Percentiles rank a stretch among this genome's conserved stretches.
Conservation (phyloP, 805 yeast species). For the Saturnispora mendoncae region DNA sequence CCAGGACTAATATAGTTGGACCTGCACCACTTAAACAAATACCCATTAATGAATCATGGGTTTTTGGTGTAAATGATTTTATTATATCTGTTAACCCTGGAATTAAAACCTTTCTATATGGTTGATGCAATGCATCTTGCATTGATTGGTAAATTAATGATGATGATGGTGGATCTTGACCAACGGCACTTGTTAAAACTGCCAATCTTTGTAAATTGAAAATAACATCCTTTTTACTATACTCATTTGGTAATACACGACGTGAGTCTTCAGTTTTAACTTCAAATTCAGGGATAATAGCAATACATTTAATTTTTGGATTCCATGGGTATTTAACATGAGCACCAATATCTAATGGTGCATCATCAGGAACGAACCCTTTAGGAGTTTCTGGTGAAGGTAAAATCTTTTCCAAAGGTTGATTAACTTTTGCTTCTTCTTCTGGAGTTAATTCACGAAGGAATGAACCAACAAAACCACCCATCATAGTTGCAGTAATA, state of each 20-base stretch:
- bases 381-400: slow-evolving; percentile 37
- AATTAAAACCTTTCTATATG: slow-evolving; percentile 84
- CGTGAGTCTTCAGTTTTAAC: slow-evolving; percentile 88
- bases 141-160: slow-evolving; percentile 83
- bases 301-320: slow-evolving; percentile 72
- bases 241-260: slow-evolving; percentile 77
- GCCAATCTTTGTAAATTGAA: slow-evolving; percentile 92
- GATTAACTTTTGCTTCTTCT: slow-evolving; percentile 67
- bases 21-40: slow-evolving; percentile 97
- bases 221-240: slow-evolving; percentile 72
- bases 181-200: slow-evolving; percentile 83
- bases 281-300: slow-evolving; percentile 90
- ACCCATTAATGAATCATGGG: slow-evolving; percentile 82
- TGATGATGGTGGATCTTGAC: slow-evolving; percentile 69
- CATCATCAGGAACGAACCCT: slow-evolving; percentile 64
- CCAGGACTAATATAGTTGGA: slow-evolving; percentile 90
- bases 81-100: slow-evolving; percentile 86
- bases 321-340: slow-evolving; percentile 83
- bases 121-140: slow-evolving; percentile 96
- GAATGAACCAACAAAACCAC: slow-evolving; percentile 95
- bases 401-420: slow-evolving; percentile 77
- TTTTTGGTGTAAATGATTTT: slow-evolving; percentile 66
- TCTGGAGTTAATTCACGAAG: slow-evolving; percentile 67
- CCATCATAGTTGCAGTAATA: slow-evolving; percentile 98
- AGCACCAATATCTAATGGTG: slow-evolving; percentile 82